Base-by-base conservation (phyloP, 2,329 filamentous ascomycete genomes). In the Proliferodiscus dingleyae region DNA sequence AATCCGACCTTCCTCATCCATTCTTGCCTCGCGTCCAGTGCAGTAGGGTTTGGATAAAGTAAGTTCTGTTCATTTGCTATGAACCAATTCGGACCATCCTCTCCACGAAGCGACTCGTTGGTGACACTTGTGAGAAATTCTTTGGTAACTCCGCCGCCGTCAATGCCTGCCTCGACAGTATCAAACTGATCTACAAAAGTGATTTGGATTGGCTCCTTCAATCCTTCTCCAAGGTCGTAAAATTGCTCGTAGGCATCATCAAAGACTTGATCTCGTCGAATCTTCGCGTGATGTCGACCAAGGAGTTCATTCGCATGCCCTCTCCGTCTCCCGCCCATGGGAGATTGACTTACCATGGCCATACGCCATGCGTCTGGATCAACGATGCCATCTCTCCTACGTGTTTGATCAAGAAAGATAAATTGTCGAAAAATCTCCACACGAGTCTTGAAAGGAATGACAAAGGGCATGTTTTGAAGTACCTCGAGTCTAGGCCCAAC, bases 171-270 rank as follows among this genome's bases (percentile, higher is more conserved):
- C 67, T 98, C 93, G 6, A 80, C 75, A 1, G 84, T 80, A 50
- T 86, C 87, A 56, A 95, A 98, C 49, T 89, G 79, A 62, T 98
- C 93, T 34, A 96, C 83, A 64, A 98, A 98, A 0, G 88, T 93
- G 59, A 98, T 97, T 61, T 95, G 89, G 28, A 98, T 95, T 0
- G 89, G 89, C 61, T 97, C 91, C 62, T 97, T 97, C 45, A 98
- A 68, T 1, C 83, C 84, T 11, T 91, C 86, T 0, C 85, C 86
- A 4, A 97, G 73, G 1, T 78, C 66, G 58, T 89, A 96, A 60
- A 96, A 96, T 45, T 89, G 78, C 3, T 83, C 71, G 61, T 83
- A 91, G 0, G 93, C 93, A 68, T 96, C 90, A 15, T 87, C 77
- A 60, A 97, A 96, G 4, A 95, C 76, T 39, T 80, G 76, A 16